Conservation (phyloP, 2,329 filamentous ascomycete species). For the Rutstroemia sp. region DNA sequence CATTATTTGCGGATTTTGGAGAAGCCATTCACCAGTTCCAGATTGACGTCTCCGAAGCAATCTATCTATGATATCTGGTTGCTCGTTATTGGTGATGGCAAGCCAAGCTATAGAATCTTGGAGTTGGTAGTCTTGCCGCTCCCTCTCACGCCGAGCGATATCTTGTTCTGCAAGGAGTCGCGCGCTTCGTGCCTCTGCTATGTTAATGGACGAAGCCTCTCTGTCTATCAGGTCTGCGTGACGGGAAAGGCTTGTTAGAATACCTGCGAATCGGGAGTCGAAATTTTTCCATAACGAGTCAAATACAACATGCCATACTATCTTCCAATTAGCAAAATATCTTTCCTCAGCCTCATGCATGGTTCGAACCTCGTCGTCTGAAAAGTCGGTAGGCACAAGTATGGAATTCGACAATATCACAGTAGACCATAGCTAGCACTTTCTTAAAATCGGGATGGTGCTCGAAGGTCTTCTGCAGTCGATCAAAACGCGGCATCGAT, state of each 20-base stretch:
- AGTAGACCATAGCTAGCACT: slow-evolving; percentile 31
- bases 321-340: not conserved
- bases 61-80: slow-evolving; percentile 1
- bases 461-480: slow-evolving; percentile 29
- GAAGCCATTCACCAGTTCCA: slow-evolving; percentile 11
- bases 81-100: slow-evolving; percentile 5
- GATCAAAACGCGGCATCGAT: slow-evolving; percentile 30
- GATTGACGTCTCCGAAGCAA: slow-evolving; percentile 1
- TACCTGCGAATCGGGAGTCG: slow-evolving; percentile 6
- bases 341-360: not conserved
- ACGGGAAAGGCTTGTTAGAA: slow-evolving; percentile 7
- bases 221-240: slow-evolving; percentile 14
- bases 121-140: not conserved
- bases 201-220: slow-evolving; percentile 12
- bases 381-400: slow-evolving; percentile 27
- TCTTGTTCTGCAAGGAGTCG: slow-evolving; percentile 6
- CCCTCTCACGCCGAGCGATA: slow-evolving; percentile 3
- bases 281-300: slow-evolving; percentile 15
- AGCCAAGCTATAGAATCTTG: slow-evolving; percentile 12
- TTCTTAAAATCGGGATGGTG: slow-evolving; percentile 26
- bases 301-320: slow-evolving; percentile 16
- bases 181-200: slow-evolving; percentile 9
- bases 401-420: slow-evolving; percentile 35
- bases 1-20: not conserved
- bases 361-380: slow-evolving; percentile 17